These are phyloP conservation scores for Alternaria arborescens DNA, from an alignment of 2,329 filamentous ascomycete species.

Conservation along the genomic window DNA sequence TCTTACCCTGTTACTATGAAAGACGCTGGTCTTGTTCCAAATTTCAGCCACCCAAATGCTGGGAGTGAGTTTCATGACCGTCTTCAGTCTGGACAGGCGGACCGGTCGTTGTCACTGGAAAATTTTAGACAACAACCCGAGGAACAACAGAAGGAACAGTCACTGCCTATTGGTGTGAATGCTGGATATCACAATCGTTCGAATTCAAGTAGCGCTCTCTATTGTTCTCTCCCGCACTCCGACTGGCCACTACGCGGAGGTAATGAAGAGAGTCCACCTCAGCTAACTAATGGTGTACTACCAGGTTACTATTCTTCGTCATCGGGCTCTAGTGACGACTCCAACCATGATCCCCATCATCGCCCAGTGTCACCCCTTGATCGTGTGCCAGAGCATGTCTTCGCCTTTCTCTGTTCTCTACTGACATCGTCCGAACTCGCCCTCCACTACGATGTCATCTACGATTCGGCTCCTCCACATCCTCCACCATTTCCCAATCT, in stretches of 20 bases:
- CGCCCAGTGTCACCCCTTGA: slow-evolving; percentile 1
- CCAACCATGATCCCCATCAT: neutral
- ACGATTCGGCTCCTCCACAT: neutral
- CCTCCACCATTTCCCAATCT: neutral
- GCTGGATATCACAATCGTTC: neutral
- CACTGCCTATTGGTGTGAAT: neutral
- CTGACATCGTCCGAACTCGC: slow-evolving; percentile 24
- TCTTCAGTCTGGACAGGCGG: neutral
- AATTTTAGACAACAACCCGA: neutral
- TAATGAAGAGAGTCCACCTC: neutral
- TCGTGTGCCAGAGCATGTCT: slow-evolving; percentile 7
- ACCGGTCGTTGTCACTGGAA: neutral
- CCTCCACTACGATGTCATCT: slow-evolving; percentile 13
- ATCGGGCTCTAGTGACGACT: neutral
- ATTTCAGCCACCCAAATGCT: slow-evolving; percentile 33
- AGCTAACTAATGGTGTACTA: slow-evolving; percentile 3
- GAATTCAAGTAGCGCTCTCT: slow-evolving; percentile 4
- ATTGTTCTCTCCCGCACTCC: neutral
- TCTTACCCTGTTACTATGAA: neutral
- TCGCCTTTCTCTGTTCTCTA: slow-evolving; percentile 16
- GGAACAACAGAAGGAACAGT: neutral
- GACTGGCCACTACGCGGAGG: slow-evolving; percentile 3
- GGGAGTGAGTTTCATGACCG: slow-evolving; percentile 24
- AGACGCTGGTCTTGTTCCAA: slow-evolving; percentile 30
- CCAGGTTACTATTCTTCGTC: slow-evolving; percentile 3